Conservation (phyloP, 768 basidiomycete genomes). For the Suillus tomentosus region DNA sequence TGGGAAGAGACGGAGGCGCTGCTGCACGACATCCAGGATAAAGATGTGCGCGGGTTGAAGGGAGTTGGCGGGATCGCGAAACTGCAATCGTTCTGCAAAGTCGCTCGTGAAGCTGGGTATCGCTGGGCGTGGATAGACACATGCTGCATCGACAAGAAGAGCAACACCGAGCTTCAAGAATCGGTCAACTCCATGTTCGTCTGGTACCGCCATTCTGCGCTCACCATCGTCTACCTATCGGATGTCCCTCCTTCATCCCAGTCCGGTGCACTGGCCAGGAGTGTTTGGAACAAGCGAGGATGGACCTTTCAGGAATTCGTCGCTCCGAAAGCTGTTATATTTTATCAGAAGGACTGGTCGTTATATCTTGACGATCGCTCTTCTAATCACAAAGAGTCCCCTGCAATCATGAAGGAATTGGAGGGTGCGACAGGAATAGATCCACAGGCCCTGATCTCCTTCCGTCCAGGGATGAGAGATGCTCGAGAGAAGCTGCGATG, state of each 20-base stretch:
- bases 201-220: no score
- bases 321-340: background rate
- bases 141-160: no score
- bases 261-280: background rate
- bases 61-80: no score
- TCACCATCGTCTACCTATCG: background rate
- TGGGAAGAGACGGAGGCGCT: no score
- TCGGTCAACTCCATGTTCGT: no score
- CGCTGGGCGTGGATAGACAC: no score
- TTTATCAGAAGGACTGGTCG: background rate
- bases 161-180: no score
- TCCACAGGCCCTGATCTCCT: background rate
- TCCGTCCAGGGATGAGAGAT: background rate
- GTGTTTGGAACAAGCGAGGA: background rate
- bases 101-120: no score
- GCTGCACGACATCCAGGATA: no score
- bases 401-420: background rate
- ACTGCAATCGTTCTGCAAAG: no score
- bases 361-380: background rate
- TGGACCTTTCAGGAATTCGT: background rate
- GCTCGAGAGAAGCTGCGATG: background rate
- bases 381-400: background rate
- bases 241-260: background rate
- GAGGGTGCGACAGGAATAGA: background rate
- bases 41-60: no score